These are phyloP conservation scores for Ophiocordyceps camponoti-leonardi DNA, from an alignment of 2,329 filamentous ascomycete species.

Conservation along the genomic window DNA sequence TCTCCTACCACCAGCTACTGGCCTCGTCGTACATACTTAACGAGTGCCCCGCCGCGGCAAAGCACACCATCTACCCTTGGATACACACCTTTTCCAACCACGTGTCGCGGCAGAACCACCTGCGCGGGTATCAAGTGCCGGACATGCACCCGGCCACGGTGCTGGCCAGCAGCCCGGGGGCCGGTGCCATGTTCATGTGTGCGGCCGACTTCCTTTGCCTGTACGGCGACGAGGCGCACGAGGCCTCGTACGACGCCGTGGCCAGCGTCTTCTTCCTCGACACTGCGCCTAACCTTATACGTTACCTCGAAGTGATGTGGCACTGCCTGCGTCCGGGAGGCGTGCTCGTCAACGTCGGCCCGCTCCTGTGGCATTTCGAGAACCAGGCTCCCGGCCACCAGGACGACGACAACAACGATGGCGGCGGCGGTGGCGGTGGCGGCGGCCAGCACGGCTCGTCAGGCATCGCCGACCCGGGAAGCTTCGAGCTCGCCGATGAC, in stretches of 20 bases:
- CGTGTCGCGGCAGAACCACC: conserved; percentile 51
- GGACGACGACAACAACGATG: conserved; percentile 19
- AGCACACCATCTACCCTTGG: conserved; percentile 72
- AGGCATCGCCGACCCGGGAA: conserved; percentile 77
- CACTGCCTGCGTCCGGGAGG: conserved; percentile 65
- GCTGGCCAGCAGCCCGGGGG: conserved; percentile 20
- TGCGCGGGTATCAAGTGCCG: conserved; percentile 57
- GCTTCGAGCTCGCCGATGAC: conserved; percentile 76
- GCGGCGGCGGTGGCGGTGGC: conserved; percentile 24
- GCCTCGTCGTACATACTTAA: conserved; percentile 67
- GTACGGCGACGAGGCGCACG: conserved; percentile 50
- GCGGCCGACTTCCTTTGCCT: conserved; percentile 85
- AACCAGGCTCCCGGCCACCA: conserved; percentile 46
- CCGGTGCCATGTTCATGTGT: conserved; percentile 75
- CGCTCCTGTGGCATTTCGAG: conserved; percentile 91
- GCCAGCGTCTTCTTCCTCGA: conserved; percentile 93
- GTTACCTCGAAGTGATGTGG: conserved; percentile 70
- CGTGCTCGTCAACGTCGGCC: conserved; percentile 77
- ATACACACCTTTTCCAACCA: conserved; percentile 82
- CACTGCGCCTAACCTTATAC: conserved; percentile 82
- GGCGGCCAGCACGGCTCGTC: conserved; percentile 32
- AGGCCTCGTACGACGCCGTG: conserved; percentile 58
- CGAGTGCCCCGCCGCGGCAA: conserved; percentile 36
- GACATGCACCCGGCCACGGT: conserved; percentile 56
- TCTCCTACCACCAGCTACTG: conserved; percentile 91